Evolutionary conservation across 495 filamentous ascomycete genomes (phyloP).

Genomic region (Trichocladium antarcticum): DNA sequence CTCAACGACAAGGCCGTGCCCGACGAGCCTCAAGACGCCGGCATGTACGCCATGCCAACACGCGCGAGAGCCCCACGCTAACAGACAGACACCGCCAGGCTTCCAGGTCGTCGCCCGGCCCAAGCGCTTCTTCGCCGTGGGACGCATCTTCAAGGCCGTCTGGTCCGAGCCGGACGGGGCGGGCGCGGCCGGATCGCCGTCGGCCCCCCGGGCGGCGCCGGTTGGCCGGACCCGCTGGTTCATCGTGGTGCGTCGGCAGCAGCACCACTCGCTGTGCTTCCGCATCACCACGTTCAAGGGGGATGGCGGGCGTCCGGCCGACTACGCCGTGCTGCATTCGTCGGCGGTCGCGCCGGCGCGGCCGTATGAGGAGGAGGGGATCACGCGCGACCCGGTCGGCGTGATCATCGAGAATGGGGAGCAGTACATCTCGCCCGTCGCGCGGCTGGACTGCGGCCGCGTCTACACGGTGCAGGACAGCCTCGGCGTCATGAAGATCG

Average conservation of each 20-base stretch:
- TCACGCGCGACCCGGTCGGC: constrained; percentile 17
- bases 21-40: no score
- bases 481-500: constrained; percentile 24
- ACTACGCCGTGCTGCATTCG: constrained; percentile 23
- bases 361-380: constrained; percentile 19
- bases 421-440: constrained; percentile 23
- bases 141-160: constrained; percentile 26
- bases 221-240: constrained; percentile 25
- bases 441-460: constrained; percentile 24
- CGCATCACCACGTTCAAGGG: constrained; percentile 20
- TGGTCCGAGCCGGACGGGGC: constrained; percentile 29
- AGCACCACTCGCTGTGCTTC: constrained; percentile 27
- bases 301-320: constrained; percentile 3
- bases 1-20: no score
- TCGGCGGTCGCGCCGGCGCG: constrained; percentile 14
- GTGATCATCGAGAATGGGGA: constrained; percentile 24
- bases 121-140: constrained; percentile 33
- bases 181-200: no score
- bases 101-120: constrained; percentile 23
- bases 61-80: no score
- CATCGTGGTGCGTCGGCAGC: constrained; percentile 22
- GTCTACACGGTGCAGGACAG: constrained; percentile 29
- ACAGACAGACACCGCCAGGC: neutral
- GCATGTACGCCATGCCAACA: no score
- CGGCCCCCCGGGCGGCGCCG: no score